Evolutionary conservation across 2,329 filamentous ascomycete species (phyloP).

Genomic region (Botrytis medusae): DNA sequence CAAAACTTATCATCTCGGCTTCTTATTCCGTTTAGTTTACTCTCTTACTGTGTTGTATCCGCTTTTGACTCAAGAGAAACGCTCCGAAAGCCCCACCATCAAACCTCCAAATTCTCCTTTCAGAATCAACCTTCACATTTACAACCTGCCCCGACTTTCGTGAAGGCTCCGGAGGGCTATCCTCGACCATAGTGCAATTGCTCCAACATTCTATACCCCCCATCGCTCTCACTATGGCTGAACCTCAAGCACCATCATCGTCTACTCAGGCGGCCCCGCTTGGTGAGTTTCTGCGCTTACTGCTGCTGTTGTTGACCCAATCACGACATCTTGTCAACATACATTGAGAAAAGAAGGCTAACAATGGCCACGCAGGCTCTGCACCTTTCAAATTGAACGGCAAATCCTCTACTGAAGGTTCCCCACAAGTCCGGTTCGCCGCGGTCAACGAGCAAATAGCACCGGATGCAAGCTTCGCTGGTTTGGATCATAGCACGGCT

Average conservation of each 20-base stretch:
- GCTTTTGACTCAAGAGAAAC: conserved; percentile 23
- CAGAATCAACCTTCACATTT: conserved; percentile 14
- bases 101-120: conserved; percentile 25
- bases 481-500: conserved; percentile 31
- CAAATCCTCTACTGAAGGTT: conserved; percentile 31
- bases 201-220: conserved; percentile 2
- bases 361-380: conserved; percentile 7
- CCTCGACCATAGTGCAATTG: conserved; percentile 22
- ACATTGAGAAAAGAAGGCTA: neutral
- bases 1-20: conserved; percentile 17
- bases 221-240: conserved; percentile 28
- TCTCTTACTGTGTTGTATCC: conserved; percentile 2
- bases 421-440: conserved; percentile 67
- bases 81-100: conserved; percentile 25
- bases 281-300: conserved; percentile 34
- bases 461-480: conserved; percentile 44
- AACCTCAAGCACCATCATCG: conserved; percentile 25
- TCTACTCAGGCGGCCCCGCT: conserved; percentile 25
- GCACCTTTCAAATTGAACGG: conserved; percentile 23
- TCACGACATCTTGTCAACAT: conserved; percentile 21
- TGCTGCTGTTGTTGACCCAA: conserved; percentile 23
- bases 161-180: conserved; percentile 23
- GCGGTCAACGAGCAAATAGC: conserved; percentile 70
- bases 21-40: conserved; percentile 16
- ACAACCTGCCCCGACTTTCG: conserved; percentile 20